Evolutionary conservation across 805 yeast genomes (phyloP).

Genomic region (Pichia occidentalis): DNA sequence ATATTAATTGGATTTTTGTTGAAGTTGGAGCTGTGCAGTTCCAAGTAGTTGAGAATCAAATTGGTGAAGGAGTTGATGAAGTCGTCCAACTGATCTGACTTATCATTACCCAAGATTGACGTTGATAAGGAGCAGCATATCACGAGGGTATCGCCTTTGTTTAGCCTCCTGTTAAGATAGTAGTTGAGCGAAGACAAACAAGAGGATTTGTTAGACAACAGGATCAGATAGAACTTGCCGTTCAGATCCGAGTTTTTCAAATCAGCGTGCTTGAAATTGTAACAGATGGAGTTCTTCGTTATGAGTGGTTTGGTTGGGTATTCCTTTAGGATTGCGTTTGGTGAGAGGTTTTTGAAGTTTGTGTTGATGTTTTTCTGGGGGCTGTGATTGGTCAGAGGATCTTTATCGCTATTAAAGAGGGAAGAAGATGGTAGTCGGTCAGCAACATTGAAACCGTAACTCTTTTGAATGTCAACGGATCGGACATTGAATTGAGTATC

Average conservation of each 20-base stretch:
- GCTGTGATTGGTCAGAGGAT: conserved; percentile 12
- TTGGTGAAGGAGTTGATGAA: conserved; percentile 33
- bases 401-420: conserved; percentile 12
- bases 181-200: conserved; percentile 75
- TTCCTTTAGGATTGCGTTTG: conserved; percentile 18
- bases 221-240: conserved; percentile 35
- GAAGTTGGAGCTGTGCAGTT: conserved; percentile 28
- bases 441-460: conserved; percentile 13
- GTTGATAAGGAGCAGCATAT: conserved; percentile 31
- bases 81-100: conserved; percentile 18
- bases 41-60: conserved; percentile 30
- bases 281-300: conserved; percentile 28
- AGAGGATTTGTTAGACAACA: conserved; percentile 58
- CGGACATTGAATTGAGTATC: conserved; percentile 45
- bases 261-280: conserved; percentile 39
- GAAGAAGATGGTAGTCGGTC: conserved; percentile 14
- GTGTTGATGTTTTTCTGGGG: conserved; percentile 7
- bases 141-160: conserved; percentile 59
- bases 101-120: conserved; percentile 12
- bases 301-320: conserved; percentile 32
- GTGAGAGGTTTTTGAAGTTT: conserved; percentile 11
- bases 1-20: conserved; percentile 38
- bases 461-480: conserved; percentile 32
- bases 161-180: conserved; percentile 43
- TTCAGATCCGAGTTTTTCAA: conserved; percentile 19